A percentile compares a stretch with the other conserved stretches of the same genome.
Evolutionary conservation across 2,329 filamentous ascomycete species (phyloP).

Genomic region (Ophiostoma sp.): DNA sequence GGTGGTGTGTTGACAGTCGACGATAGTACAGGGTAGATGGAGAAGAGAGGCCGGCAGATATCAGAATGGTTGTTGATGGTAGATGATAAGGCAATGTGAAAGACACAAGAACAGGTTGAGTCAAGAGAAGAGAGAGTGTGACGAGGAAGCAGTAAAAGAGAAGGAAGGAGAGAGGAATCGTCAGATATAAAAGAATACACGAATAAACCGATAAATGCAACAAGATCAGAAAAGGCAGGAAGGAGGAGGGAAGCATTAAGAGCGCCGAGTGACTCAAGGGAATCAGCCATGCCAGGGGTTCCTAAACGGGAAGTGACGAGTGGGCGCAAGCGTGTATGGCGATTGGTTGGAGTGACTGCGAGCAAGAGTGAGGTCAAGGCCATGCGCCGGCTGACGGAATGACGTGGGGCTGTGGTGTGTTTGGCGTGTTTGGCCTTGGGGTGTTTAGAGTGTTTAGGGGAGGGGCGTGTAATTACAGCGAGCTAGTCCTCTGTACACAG

Average conservation of each 20-base stretch:
- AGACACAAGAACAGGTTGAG: neutral
- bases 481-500: neutral
- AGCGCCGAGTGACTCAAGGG: conserved; percentile 12
- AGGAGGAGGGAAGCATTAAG: conserved; percentile 7
- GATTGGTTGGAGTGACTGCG: conserved; percentile 2
- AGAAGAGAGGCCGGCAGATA: neutral
- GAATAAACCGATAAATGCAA: neutral
- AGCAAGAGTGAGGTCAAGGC: neutral
- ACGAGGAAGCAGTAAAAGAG: neutral
- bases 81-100: neutral
- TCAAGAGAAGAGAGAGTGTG: neutral
- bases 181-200: neutral
- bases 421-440: neutral
- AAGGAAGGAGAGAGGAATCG: neutral
- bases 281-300: conserved; percentile 5
- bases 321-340: conserved; percentile 13
- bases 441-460: neutral
- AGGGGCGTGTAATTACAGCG: neutral
- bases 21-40: neutral
- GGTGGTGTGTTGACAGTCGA: too few species aligned
- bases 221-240: neutral
- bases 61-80: neutral
- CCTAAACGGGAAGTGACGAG: conserved; percentile 6
- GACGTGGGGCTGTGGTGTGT: conserved; percentile 17
- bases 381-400: conserved; percentile 16